Conservation (phyloP, 169 alveolate genomes). For the Plasmodium reichenowi region DNA sequence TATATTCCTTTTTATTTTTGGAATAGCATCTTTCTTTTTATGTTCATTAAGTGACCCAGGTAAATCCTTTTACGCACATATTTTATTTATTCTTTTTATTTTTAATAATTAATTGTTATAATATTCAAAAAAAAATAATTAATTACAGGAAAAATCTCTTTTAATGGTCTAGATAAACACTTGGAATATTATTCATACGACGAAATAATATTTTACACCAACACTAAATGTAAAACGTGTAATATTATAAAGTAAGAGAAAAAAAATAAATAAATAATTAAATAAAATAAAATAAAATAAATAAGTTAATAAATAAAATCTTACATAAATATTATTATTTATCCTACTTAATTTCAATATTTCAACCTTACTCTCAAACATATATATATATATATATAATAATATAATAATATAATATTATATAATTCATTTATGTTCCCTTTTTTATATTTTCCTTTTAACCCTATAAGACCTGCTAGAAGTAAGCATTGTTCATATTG, state of each 20-base stretch:
- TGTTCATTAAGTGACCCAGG: slow-evolving; percentile 65
- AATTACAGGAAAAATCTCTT: slow-evolving; percentile 46
- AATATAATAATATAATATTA: too few relatives aligned
- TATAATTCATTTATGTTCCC: too few relatives aligned
- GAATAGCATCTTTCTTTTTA: slow-evolving; percentile 18
- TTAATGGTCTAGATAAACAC: slow-evolving; percentile 24
- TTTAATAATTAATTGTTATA: background rate
- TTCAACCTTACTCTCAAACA: background rate
- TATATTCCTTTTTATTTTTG: slow-evolving; percentile 18
- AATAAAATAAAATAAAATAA: background rate
- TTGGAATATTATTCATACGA: slow-evolving; percentile 43
- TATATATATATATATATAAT: background rate
- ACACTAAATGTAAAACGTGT: slow-evolving; percentile 40
- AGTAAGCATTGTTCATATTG: slow-evolving; percentile 64
- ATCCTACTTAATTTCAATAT: too few relatives aligned
- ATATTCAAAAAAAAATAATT: background rate
- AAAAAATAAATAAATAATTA: background rate
- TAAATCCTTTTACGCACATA: slow-evolving; percentile 8
- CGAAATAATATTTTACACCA: slow-evolving; percentile 24
- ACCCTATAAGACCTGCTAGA: slow-evolving; percentile 41
- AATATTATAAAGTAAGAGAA: slow-evolving; percentile 31
- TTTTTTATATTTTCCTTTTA: too few relatives aligned
- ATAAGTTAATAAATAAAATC: too few relatives aligned
- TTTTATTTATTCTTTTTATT: background rate
- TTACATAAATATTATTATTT: too few relatives aligned